phyloP scores from a whole-genome alignment of 1,284 basidiomycete genomes.

The Neolentinus lepideus region DNA sequence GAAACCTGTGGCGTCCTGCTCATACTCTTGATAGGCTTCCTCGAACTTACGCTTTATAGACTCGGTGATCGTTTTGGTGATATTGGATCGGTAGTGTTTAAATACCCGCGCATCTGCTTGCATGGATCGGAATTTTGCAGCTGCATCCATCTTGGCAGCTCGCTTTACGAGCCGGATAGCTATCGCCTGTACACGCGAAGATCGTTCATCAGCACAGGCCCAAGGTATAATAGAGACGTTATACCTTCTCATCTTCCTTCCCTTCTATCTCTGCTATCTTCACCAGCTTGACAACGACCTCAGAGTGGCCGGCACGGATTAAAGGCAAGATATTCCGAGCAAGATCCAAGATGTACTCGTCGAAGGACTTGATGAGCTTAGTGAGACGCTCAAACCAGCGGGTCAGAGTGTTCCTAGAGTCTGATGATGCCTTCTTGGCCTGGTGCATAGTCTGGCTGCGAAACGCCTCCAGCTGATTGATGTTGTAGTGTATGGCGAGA shows the following conservation, averaged over 20 bases:
- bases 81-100: conserved; percentile 94
- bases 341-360: conserved; percentile 80
- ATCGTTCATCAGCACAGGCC: not conserved
- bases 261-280: conserved; percentile 96
- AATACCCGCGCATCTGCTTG: conserved; percentile 91
- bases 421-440: conserved; percentile 77
- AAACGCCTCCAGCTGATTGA: conserved; percentile 88
- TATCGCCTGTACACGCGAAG: conserved; percentile 52
- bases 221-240: conserved; percentile 5
- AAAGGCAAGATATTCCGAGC: conserved; percentile 77
- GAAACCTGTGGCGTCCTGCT: conserved; percentile 65
- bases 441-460: conserved; percentile 91
- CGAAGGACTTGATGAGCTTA: conserved; percentile 76
- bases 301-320: conserved; percentile 71
- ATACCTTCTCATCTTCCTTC: conserved; percentile 89
- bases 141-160: conserved; percentile 81
- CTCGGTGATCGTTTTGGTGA: conserved; percentile 75
- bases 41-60: conserved; percentile 76
- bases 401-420: conserved; percentile 61
- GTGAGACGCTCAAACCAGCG: conserved; percentile 89
- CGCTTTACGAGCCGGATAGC: conserved; percentile 94
- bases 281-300: conserved; percentile 85
- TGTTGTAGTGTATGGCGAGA: conserved; percentile 85
- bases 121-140: conserved; percentile 86
- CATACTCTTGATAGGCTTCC: conserved; percentile 55